Conservation (phyloP, 495 filamentous ascomycete species). For the Margaritispora aquatica region DNA sequence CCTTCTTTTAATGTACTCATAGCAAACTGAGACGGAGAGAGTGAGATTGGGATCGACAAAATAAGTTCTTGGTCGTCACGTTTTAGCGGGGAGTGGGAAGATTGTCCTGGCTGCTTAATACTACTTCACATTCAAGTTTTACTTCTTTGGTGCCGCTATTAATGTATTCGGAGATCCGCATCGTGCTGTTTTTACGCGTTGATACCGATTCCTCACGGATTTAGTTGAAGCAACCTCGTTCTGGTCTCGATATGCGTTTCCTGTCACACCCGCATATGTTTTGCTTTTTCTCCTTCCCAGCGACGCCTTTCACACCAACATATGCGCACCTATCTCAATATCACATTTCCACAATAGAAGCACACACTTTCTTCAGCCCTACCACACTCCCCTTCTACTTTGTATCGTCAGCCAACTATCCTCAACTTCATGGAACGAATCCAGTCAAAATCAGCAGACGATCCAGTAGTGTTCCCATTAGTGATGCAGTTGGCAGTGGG, state of each 20-base stretch:
- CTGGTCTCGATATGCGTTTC: background rate
- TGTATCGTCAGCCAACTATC: background rate
- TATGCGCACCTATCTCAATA: background rate
- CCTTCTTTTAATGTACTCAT: background rate
- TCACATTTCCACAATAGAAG: background rate
- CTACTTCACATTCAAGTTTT: background rate
- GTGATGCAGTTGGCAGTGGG: too few species aligned
- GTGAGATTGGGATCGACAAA: background rate
- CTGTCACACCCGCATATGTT: background rate
- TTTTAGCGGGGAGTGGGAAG: background rate
- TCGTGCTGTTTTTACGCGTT: too few species aligned
- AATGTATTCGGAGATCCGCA: too few species aligned
- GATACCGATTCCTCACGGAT: too few species aligned
- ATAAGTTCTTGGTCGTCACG: background rate
- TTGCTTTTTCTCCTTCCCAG: background rate
- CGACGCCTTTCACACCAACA: background rate
- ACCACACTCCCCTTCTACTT: background rate
- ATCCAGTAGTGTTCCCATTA: too few species aligned
- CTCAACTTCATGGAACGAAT: background rate
- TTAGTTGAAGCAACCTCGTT: background rate
- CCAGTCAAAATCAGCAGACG: too few species aligned
- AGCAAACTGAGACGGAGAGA: too few species aligned
- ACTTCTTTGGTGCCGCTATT: too few species aligned
- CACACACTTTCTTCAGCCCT: background rate
- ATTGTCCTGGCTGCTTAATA: background rate